Base-by-base conservation (phyloP, 257 asterid genomes). In the Coffea eugenioides region DNA sequence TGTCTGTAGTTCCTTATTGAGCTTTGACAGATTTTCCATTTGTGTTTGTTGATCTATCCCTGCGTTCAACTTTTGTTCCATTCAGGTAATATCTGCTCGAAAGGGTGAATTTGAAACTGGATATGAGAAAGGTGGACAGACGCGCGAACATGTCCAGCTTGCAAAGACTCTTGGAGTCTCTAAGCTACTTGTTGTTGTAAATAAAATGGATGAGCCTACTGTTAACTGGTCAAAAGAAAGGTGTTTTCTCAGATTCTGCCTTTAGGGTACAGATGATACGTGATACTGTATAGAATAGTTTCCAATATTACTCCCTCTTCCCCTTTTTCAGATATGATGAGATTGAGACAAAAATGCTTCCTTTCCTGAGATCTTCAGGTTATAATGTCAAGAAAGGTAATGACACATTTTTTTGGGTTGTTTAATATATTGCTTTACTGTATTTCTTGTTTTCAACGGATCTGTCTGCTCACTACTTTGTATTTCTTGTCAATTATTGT, bases 171-270 rank as follows among this genome's bases (percentile, higher is more conserved):
- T 96, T 77, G 98, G 97, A 34, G 98, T 96, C 75, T 80, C 98
- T 74, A 96, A 92, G 92, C 89, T 96, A 80, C 87, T 96, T 62
- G 96, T 96, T 72, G 99, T 90, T 73, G 97, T 96, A 74, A 96
- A 96, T 88, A 96, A 96, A 86, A 96, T 96, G 99, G 99, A 94
- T 16, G 99, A 96, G n/a, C 97, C 94, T 82, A 96, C 98, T 68
- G 99, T 96, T 46, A 81, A 88, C 84, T 96, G 99, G 99, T 89
- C 98, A 59, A 94, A 91, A 88, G 97, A 92, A 84, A 96, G 99
- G 99, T 96, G 79, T n/a, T 79, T 79, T 67, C n/a, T 66, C 67
- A n/a, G 56, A 27, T 59, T 73, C 43, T 68, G 45, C 45, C 41
- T 21, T 12, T 52, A 45, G 7, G 70, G 3, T 18, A 71, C 34